Evolutionary conservation across 2,329 filamentous ascomycete species (phyloP), one percentile per base, ranked within the genome.

Genomic region (Colletotrichum lindemuthianum): DNA sequence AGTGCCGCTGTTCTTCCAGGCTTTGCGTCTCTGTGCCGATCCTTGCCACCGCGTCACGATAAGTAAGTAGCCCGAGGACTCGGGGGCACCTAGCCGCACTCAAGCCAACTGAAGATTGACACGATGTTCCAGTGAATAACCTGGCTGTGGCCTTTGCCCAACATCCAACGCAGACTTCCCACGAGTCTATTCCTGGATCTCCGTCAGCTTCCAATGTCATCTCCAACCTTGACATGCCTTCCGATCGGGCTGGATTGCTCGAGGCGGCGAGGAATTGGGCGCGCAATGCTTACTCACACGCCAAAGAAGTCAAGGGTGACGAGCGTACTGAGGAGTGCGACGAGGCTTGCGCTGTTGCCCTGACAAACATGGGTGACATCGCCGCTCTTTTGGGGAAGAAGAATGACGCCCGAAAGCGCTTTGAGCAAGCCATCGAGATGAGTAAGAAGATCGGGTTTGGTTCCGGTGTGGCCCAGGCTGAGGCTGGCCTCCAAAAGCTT

Each of bases 341-440:
- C 74, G 77, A 90, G 60, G 92, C 90, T 2, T 97, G 94, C 72
- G 91, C 90, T 2, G 91, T 90, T 6, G 91, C 94, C 8, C 88
- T 92, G n/a, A 91, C 92, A 76, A 97, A 96, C 73, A 85, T 97
- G 57, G 95, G 89, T 32, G 92, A 96, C 71, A 90, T 97, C 69
- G 90, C 92, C 1, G 88, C 91, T 69, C 89, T 96, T 85, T 78
- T 89, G 65, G 90, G 90, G 1, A 85, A 91, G 70, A 72, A 82
- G 1, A 79, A 80, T 4, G 84, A 91, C 69, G 93, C 95, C 2
- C 84, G 84, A 70, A 83, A 82, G 70, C 86, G 86, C 72, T 97
- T 92, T 72, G 79, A 84, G 58, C 86, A 96, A 73, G 90, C 91
- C 9, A 84, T 87, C 58, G 82, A 82, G 16, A 75, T 95, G 74